A percentile compares a stretch with the other conserved stretches of the same genome.
phyloP scores from a whole-genome alignment of 2,329 filamentous ascomycete genomes.

The Elsinoe ampelina region DNA sequence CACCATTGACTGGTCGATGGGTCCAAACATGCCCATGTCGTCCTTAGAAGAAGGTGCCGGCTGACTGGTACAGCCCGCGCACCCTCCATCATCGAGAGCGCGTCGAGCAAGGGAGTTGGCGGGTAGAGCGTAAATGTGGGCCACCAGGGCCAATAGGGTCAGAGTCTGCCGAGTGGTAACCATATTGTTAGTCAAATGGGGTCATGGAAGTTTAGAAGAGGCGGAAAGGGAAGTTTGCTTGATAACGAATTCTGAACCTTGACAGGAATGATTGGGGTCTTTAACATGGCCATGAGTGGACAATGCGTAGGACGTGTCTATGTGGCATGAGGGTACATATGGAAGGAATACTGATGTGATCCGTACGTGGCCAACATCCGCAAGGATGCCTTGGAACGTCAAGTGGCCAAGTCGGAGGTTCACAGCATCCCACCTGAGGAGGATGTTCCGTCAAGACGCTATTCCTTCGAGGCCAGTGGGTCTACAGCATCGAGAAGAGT shows the following conservation, averaged over 20 bases:
- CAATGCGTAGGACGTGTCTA: not conserved
- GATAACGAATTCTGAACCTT: not conserved
- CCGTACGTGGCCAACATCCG: no score
- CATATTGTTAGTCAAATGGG: not conserved
- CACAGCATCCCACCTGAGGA: no score
- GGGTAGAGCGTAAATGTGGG: constrained; percentile 7
- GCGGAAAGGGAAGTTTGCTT: not conserved
- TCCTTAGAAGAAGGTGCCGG: no score
- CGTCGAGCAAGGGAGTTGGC: not conserved
- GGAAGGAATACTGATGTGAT: no score
- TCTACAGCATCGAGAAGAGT: no score
- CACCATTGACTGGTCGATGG: no score
- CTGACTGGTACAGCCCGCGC: no score
- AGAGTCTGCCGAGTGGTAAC: not conserved
- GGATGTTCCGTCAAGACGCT: no score
- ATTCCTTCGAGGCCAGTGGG: no score
- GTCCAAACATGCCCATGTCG: no score
- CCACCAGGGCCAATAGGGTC: constrained; percentile 5
- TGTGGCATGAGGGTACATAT: not conserved
- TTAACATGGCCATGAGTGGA: not conserved
- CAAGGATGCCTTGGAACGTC: no score
- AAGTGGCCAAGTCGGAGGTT: no score
- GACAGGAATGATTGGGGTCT: not conserved
- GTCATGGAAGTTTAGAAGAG: not conserved
- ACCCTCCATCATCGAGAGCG: not conserved